Conservation (phyloP, 2,329 filamentous ascomycete species). For the Mycocentrospora acerina region DNA sequence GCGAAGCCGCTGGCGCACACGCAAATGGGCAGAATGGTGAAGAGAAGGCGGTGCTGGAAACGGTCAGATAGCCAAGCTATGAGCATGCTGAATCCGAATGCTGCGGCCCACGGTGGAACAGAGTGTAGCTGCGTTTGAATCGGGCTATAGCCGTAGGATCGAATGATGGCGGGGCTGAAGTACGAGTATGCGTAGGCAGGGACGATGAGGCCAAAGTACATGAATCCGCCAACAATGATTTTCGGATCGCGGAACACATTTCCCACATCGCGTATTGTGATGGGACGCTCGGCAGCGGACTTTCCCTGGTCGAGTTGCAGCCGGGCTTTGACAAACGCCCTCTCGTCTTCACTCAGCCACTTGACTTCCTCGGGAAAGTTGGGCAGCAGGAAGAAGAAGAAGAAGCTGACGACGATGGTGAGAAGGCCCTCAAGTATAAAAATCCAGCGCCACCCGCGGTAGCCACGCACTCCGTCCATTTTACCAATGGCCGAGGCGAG, state of each 20-base stretch:
- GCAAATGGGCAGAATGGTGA: conserved; percentile 67
- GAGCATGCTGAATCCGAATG: conserved; percentile 77
- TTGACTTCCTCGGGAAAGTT: conserved; percentile 54
- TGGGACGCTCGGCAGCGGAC: conserved; percentile 48
- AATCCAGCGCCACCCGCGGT: conserved; percentile 77
- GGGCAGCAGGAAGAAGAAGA: conserved; percentile 52
- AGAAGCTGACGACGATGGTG: conserved; percentile 47
- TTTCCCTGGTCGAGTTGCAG: conserved; percentile 51
- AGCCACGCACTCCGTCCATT: conserved; percentile 71
- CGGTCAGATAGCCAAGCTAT: conserved; percentile 73
- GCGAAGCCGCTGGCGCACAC: conserved; percentile 73
- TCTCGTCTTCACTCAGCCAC: conserved; percentile 51
- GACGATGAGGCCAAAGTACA: conserved; percentile 52
- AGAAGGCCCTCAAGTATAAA: conserved; percentile 68
- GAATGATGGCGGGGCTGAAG: conserved; percentile 52
- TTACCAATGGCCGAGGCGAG: conserved; percentile 87
- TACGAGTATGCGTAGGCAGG: conserved; percentile 49
- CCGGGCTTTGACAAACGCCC: conserved; percentile 48
- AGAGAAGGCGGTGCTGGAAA: conserved; percentile 71
- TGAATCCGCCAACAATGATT: conserved; percentile 52
- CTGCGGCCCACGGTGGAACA: conserved; percentile 65
- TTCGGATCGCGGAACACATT: conserved; percentile 54
- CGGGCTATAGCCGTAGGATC: conserved; percentile 52
- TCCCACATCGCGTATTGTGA: conserved; percentile 46
- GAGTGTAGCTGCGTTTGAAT: conserved; percentile 58